Conservation (phyloP, 2,329 filamentous ascomycete genomes). For the Clarireedia hainanense region DNA sequence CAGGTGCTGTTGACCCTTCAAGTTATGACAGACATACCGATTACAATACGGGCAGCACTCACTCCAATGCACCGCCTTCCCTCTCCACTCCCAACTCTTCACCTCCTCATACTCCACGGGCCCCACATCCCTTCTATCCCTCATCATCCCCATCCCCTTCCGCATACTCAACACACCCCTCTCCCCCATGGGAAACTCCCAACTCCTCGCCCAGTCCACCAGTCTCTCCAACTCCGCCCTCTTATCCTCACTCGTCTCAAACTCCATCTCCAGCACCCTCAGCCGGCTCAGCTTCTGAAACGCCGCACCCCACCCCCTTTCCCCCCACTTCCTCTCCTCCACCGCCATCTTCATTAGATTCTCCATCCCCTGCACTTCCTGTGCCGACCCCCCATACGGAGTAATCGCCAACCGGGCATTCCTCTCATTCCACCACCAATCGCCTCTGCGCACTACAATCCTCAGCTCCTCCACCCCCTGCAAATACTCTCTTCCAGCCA, state of each 20-base stretch:
- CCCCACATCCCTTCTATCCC: neutral
- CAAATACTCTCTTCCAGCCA: slow-evolving; percentile 10
- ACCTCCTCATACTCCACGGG: neutral
- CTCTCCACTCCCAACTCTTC: neutral
- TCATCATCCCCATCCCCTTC: neutral
- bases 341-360: too few relatives aligned
- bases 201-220: slow-evolving; percentile 17
- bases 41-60: neutral
- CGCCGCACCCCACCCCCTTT: slow-evolving; percentile 14
- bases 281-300: slow-evolving; percentile 14
- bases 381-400: slow-evolving; percentile 7
- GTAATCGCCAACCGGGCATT: slow-evolving; percentile 17
- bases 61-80: neutral
- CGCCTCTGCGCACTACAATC: slow-evolving; percentile 20
- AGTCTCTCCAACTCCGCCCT: slow-evolving; percentile 18
- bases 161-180: slow-evolving; percentile 13
- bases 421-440: slow-evolving; percentile 23
- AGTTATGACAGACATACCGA: neutral
- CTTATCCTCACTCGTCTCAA: slow-evolving; percentile 23
- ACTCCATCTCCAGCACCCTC: slow-evolving; percentile 18
- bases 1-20: too few relatives aligned
- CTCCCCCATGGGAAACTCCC: slow-evolving; percentile 17
- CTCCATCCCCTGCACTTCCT: too few relatives aligned
- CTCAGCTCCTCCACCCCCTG: slow-evolving; percentile 16
- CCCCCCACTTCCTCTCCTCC: neutral